These are phyloP conservation scores for Hyaloscypha variabilis DNA, from an alignment of 495 filamentous ascomycete genomes.

Conservation along the genomic window DNA sequence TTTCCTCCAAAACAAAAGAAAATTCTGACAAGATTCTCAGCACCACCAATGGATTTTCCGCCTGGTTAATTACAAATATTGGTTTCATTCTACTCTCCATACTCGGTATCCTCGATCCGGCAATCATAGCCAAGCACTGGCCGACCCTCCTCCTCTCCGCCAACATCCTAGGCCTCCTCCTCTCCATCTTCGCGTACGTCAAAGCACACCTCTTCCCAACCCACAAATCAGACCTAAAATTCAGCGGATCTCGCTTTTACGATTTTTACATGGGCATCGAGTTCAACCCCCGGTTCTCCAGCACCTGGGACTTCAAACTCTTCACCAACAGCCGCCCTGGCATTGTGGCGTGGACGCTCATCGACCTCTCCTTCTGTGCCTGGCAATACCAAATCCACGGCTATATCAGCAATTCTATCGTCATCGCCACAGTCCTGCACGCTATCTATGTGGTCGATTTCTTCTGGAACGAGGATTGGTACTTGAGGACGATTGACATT, in stretches of 20 bases:
- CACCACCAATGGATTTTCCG: conserved; percentile 41
- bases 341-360: conserved; percentile 29
- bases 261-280: conserved; percentile 52
- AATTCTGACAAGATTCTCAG: no score
- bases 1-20: no score
- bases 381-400: conserved; percentile 48
- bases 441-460: conserved; percentile 51
- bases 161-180: conserved; percentile 43
- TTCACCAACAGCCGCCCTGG: conserved; percentile 53
- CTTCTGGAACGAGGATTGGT: conserved; percentile 54
- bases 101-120: conserved; percentile 39
- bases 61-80: conserved; percentile 44
- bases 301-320: conserved; percentile 51
- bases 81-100: conserved; percentile 30
- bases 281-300: conserved; percentile 50
- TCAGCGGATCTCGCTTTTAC: conserved; percentile 45
- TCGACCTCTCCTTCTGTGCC: conserved; percentile 48
- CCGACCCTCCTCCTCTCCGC: conserved; percentile 41
- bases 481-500: conserved; percentile 54
- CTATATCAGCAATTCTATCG: conserved; percentile 46
- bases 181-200: conserved; percentile 39
- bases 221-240: conserved; percentile 45
- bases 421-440: conserved; percentile 48
- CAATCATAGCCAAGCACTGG: conserved; percentile 47
- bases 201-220: conserved; percentile 46